Evolutionary conservation across 306 rosid species (phyloP).

Genomic region (Fragaria nilgerrensis): DNA sequence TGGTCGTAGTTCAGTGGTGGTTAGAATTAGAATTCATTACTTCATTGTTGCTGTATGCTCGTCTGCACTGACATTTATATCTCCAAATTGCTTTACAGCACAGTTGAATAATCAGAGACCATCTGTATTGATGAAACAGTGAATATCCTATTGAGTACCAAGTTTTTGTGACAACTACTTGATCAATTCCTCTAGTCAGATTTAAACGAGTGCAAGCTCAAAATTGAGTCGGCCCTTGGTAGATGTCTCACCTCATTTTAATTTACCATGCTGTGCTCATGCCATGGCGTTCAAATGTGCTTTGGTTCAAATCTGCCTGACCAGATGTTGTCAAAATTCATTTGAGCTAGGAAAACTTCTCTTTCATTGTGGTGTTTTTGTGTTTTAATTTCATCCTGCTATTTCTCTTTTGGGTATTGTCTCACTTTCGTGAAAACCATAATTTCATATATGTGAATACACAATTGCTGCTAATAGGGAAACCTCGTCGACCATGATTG

Average conservation of each 20-base stretch:
- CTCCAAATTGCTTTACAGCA: no score
- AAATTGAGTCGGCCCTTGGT: not conserved
- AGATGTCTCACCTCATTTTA: not conserved
- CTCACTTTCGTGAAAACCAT: no score
- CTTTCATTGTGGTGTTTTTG: not conserved
- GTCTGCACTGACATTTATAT: not conserved
- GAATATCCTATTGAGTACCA: not conserved
- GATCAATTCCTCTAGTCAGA: not conserved
- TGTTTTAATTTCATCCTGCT: no score
- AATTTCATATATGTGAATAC: no score
- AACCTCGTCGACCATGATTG: no score
- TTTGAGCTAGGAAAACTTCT: not conserved
- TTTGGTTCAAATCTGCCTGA: not conserved
- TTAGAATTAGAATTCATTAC: not conserved
- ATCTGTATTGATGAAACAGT: not conserved
- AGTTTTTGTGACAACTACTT: not conserved
- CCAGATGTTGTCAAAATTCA: not conserved
- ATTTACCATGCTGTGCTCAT: not conserved
- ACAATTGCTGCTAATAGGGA: no score
- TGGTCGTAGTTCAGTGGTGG: not conserved
- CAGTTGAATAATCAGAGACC: not conserved
- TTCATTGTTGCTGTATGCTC: not conserved
- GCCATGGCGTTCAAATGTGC: not conserved
- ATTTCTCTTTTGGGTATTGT: no score
- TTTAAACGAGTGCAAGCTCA: not conserved